phyloP scores from a whole-genome alignment of 306 rosid genomes.

The Prunus campanulata region DNA sequence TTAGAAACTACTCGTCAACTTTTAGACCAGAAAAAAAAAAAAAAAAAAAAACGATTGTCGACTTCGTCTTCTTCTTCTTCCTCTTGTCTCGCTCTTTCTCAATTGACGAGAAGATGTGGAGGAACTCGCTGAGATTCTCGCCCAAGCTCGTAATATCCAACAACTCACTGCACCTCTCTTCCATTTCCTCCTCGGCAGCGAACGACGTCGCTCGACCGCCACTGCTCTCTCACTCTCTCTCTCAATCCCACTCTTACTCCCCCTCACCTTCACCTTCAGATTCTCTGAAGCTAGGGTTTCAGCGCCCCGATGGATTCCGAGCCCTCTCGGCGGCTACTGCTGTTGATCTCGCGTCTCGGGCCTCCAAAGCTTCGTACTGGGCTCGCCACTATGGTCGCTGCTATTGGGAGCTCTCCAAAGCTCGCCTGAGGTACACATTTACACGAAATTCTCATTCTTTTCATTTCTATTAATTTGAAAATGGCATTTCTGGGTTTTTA shows the following conservation, averaged over 20 bases:
- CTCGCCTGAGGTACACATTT: constrained; percentile 64
- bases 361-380: constrained; percentile 32
- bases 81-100: background rate
- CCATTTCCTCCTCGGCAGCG: background rate
- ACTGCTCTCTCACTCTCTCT: constrained; percentile 9
- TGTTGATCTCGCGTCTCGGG: constrained; percentile 34
- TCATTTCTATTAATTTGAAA: background rate
- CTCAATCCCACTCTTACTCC: constrained; percentile 6
- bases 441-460: background rate
- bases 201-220: constrained; percentile 20
- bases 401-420: constrained; percentile 88
- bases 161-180: background rate
- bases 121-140: constrained; percentile 27
- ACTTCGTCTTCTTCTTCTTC: background rate
- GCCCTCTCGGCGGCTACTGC: background rate
- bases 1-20: too few species aligned
- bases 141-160: background rate
- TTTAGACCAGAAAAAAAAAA: too few species aligned
- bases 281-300: constrained; percentile 23
- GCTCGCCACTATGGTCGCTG: constrained; percentile 70
- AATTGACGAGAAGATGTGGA: constrained; percentile 24
- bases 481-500: too few species aligned
- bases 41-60: background rate
- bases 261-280: constrained; percentile 16
- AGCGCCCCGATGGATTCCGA: constrained; percentile 13